Evolutionary conservation across 495 filamentous ascomycete genomes (phyloP).

Genomic region (Aspergillus bridgeri): DNA sequence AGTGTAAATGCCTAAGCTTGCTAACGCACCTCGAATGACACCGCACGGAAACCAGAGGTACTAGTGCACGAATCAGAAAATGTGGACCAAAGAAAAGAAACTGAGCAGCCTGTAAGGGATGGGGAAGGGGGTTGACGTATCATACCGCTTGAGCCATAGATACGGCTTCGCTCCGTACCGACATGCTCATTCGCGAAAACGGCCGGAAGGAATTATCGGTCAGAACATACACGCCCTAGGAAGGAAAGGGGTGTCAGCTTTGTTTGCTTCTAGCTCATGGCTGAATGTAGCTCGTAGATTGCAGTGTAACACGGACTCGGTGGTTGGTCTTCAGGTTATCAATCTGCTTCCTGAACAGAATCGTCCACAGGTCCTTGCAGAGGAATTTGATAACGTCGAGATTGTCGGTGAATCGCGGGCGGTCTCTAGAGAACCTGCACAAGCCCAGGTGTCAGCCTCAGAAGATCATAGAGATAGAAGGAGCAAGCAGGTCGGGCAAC

Average conservation of each 20-base stretch:
- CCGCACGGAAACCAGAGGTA: slow-evolving; percentile 95
- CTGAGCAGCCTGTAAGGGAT: too few relatives aligned
- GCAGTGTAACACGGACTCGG: slow-evolving; percentile 46
- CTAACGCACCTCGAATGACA: slow-evolving; percentile 81
- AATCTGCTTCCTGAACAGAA: slow-evolving; percentile 93
- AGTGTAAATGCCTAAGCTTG: slow-evolving; percentile 85
- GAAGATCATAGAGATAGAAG: neutral
- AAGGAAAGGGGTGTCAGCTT: neutral
- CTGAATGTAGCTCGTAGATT: too few relatives aligned
- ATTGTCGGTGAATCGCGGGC: slow-evolving; percentile 81
- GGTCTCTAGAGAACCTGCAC: slow-evolving; percentile 77
- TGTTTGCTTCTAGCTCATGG: neutral
- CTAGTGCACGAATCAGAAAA: slow-evolving; percentile 39
- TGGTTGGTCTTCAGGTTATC: slow-evolving; percentile 99
- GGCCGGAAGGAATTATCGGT: slow-evolving; percentile 93
- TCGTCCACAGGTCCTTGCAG: slow-evolving; percentile 94
- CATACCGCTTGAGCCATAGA: slow-evolving; percentile 76
- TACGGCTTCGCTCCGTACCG: slow-evolving; percentile 66
- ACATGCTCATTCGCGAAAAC: slow-evolving; percentile 80
- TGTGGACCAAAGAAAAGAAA: neutral
- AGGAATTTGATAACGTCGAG: slow-evolving; percentile 95
- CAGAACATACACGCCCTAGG: slow-evolving; percentile 87
- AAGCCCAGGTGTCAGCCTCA: neutral
- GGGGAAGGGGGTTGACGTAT: too few relatives aligned
- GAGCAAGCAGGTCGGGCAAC: neutral